Base-by-base conservation (phyloP, 179 eudicot species). In the Spergularia azorica region DNA sequence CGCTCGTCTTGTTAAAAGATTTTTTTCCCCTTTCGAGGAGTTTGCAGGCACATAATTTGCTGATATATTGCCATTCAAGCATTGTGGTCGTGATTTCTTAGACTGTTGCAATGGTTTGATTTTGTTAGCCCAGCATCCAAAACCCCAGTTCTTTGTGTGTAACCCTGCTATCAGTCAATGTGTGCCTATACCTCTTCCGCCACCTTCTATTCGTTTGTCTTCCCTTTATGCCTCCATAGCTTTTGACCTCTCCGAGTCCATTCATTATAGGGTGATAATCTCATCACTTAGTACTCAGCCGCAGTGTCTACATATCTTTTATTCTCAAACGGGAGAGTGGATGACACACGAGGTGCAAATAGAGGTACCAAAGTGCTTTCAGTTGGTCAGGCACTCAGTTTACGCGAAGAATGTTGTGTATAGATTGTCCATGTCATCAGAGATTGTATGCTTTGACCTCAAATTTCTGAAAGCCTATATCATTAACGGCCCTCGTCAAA, bases 171-270 rank as follows among this genome's bases (percentile, higher is more conserved):
- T 72, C 62, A 72, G 63, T 58, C 48, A 72, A 59, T 72, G 75
- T 72, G 66, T 59, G 46, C 66, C 56, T 38, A n/a, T 72, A 32
- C 32, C 75, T 50, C 75, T 36, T 43, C 65, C 54, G 41, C 66
- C 63, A 5, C 66, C 66, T 36, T 58, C 75, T 6, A 1, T 72
- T 38, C 75, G 12, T 43, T 20, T 72, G 39, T 21, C 66, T 17
- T 72, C 65, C 52, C 75, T 72, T n/a, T 72, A 58, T 3, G 66
- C 75, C n/a, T 59, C 66, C 46, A 20, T 74, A 50, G 77, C 77
- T 51, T 74, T 74, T 51, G 77, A 74, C 50, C 70, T 70, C 17
- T 75, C 66, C 5, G 66, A 72, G 65, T 72, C 66, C 21, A 58
- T 72, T 9, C 51, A 72, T 56, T 72, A 36, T 66, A 63, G 21